Evolutionary conservation across 2,329 filamentous ascomycete species (phyloP).

Genomic region (Aureobasidium subglaciale): DNA sequence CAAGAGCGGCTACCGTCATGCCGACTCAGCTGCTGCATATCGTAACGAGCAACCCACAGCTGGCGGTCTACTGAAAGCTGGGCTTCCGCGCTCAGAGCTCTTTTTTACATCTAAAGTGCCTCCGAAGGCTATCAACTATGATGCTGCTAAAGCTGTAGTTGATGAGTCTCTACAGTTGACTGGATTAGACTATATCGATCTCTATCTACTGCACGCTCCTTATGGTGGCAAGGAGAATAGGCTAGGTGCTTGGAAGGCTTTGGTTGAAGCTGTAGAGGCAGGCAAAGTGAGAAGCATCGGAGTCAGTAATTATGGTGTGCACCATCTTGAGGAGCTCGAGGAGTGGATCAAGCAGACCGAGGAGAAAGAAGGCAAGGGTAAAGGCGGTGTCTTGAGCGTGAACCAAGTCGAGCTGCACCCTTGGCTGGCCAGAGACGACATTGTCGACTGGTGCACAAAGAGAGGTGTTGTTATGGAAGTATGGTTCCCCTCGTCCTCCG

Average conservation of each 20-base stretch:
- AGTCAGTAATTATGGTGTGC: constrained; percentile 49
- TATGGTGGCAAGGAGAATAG: constrained; percentile 45
- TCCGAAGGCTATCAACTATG: constrained; percentile 50
- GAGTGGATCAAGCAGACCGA: constrained; percentile 54
- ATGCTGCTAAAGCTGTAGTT: constrained; percentile 57
- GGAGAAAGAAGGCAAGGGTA: constrained; percentile 54
- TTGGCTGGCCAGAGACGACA: constrained; percentile 74
- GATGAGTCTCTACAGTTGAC: constrained; percentile 55
- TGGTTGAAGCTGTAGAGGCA: constrained; percentile 46
- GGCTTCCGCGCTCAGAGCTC: constrained; percentile 47
- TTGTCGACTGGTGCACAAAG: constrained; percentile 67
- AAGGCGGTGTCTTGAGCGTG: constrained; percentile 66
- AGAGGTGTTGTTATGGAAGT: constrained; percentile 39
- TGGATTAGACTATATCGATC: constrained; percentile 39
- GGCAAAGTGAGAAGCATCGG: constrained; percentile 48
- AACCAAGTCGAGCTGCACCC: constrained; percentile 89
- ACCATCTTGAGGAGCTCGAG: constrained; percentile 49
- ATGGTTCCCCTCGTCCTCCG: neutral
- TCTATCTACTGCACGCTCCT: constrained; percentile 47
- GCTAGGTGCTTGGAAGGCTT: constrained; percentile 47
- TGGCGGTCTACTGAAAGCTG: constrained; percentile 45
- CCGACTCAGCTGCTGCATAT: constrained; percentile 54
- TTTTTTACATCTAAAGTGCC: constrained; percentile 59
- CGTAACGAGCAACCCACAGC: constrained; percentile 51
- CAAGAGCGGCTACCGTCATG: constrained; percentile 50